A percentile compares a stretch with the other conserved stretches of the same genome.
phyloP scores from a whole-genome alignment of 495 filamentous ascomycete species.

The Cryomyces minteri region DNA sequence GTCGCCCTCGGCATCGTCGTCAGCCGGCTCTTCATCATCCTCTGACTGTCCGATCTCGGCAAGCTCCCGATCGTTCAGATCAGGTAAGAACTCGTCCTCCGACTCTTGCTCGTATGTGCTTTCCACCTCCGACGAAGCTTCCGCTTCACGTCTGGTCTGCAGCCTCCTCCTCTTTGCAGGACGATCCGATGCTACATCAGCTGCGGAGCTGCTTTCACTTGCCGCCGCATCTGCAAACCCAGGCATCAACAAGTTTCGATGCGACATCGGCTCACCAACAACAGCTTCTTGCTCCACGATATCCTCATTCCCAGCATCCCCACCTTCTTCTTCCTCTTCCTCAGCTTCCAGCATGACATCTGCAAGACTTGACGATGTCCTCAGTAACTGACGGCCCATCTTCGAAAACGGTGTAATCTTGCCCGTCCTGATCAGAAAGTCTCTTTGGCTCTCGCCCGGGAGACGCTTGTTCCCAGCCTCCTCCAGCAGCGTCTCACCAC shows the following conservation, averaged over 20 bases:
- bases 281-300: conserved; percentile 10
- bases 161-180: conserved; percentile 10
- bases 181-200: conserved; percentile 9
- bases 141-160: conserved; percentile 1
- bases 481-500: conserved; percentile 15
- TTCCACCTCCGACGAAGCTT: neutral
- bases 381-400: conserved; percentile 21
- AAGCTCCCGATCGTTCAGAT: conserved; percentile 8
- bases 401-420: conserved; percentile 93
- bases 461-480: conserved; percentile 34
- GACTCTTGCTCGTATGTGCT: conserved; percentile 5
- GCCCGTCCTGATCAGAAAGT: conserved; percentile 84
- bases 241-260: conserved; percentile 63
- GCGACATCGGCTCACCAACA: conserved; percentile 33
- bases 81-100: conserved; percentile 15
- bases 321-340: conserved; percentile 37
- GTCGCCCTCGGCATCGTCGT: conserved; percentile 26
- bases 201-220: conserved; percentile 14
- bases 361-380: conserved; percentile 25
- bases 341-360: conserved; percentile 62
- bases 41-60: conserved; percentile 11
- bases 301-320: conserved; percentile 36
- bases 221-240: conserved; percentile 44
- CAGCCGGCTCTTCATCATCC: conserved; percentile 22
- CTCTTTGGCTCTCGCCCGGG: conserved; percentile 64